Evolutionary conservation across 768 basidiomycete genomes (phyloP).

Genomic region (Pleurotus eryngii): DNA sequence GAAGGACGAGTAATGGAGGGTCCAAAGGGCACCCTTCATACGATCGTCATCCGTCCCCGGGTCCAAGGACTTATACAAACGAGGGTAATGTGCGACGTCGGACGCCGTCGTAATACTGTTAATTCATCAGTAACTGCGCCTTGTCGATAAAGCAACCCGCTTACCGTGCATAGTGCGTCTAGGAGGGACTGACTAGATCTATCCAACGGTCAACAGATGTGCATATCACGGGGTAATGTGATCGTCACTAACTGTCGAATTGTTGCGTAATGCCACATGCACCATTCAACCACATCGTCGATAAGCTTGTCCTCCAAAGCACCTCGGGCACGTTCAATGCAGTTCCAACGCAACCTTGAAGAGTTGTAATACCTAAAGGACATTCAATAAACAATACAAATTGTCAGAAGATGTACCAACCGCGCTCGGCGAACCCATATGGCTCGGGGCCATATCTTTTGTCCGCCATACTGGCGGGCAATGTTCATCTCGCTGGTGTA

Average conservation of each 20-base stretch:
- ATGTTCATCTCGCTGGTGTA: constrained; percentile 60
- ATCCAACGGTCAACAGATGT: background rate
- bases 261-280: constrained; percentile 70
- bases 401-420: constrained; percentile 29
- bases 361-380: constrained; percentile 56
- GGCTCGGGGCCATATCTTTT: constrained; percentile 76
- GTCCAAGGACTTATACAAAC: constrained; percentile 52
- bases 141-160: constrained; percentile 9
- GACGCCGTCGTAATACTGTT: constrained; percentile 66
- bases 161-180: constrained; percentile 49
- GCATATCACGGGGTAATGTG: background rate
- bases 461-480: constrained; percentile 64
- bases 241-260: constrained; percentile 39
- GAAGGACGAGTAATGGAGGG: constrained; percentile 61
- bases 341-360: constrained; percentile 68
- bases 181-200: constrained; percentile 46
- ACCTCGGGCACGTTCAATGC: constrained; percentile 62
- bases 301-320: constrained; percentile 59
- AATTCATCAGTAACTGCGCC: background rate
- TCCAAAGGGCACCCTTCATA: constrained; percentile 92
- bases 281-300: constrained; percentile 73
- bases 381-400: constrained; percentile 3
- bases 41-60: constrained; percentile 80
- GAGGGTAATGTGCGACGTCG: constrained; percentile 61
- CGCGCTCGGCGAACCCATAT: constrained; percentile 65